Conservation (phyloP, 2,329 filamentous ascomycete genomes). For the Venturia oleaginea region DNA sequence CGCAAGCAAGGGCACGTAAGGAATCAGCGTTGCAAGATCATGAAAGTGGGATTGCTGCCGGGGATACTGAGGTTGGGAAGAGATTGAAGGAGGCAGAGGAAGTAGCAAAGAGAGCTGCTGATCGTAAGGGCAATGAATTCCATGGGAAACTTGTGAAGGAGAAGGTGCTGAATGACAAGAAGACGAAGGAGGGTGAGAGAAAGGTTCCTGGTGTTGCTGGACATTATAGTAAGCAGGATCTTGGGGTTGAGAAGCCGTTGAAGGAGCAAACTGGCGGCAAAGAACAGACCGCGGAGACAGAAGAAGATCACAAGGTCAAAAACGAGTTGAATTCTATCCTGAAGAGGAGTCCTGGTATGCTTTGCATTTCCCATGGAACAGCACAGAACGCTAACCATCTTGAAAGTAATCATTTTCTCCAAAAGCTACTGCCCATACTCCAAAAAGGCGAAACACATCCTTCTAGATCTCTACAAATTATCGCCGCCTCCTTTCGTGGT, state of each 20-base stretch:
- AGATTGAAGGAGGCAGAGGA: conserved; percentile 61
- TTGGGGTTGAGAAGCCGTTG: conserved; percentile 25
- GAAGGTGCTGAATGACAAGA: conserved; percentile 17
- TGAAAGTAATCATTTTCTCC: conserved; percentile 83
- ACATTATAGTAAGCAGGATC: conserved; percentile 18
- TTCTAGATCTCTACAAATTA: conserved; percentile 78
- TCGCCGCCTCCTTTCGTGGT: conserved; percentile 76
- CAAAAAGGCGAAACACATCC: conserved; percentile 71
- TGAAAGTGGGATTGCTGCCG: conserved; percentile 44
- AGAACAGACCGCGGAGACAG: conserved; percentile 39
- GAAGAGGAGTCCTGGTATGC: conserved; percentile 73
- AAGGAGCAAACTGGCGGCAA: conserved; percentile 24
- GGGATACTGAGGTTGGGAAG: conserved; percentile 46
- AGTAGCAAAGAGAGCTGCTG: conserved; percentile 58
- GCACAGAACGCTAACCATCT: neutral
- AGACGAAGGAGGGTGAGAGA: conserved; percentile 15
- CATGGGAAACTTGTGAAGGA: conserved; percentile 26
- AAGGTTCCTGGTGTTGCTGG: conserved; percentile 18
- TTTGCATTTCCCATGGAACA: conserved; percentile 4
- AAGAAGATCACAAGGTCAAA: conserved; percentile 57
- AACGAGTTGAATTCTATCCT: conserved; percentile 67
- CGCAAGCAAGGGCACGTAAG: conserved; percentile 27
- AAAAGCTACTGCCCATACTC: conserved; percentile 89
- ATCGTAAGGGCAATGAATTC: conserved; percentile 51
- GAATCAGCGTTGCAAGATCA: conserved; percentile 34